Evolutionary conservation across 2,329 filamentous ascomycete species (phyloP), one percentile per base, ranked within the genome.

Genomic region (Hypoxylon rubiginosum): DNA sequence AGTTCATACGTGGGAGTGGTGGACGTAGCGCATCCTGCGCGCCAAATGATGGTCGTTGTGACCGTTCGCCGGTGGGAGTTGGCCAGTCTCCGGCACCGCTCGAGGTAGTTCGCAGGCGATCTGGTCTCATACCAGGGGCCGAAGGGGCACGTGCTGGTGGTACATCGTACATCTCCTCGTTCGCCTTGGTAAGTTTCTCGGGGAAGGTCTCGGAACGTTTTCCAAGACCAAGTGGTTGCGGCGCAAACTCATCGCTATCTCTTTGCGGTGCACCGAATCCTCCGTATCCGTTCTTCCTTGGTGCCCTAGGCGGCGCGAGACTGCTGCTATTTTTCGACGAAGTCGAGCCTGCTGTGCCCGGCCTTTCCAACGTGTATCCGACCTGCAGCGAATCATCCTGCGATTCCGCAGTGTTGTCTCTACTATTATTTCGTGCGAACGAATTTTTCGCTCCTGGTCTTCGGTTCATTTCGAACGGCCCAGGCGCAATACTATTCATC

Each of bases 401-500:
- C 1, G 65, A 59, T 11, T 73, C 72, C 9, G 58, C 43, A 2
- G 43, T 49, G 11, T 69, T 63, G 49, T 72, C 71, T 48, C 64
- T 69, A 64, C 70, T 73, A 8, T 75, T 70, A 49, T 72, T 76
- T n/a, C 72, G 71, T 3, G 78, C 72, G 32, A 80, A 79, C 0
- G 77, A 74, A 45, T 81, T 80, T 13, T 75, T 73, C n/a, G 70
- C 71, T 26, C 69, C 62, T 34, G 68, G 68, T 69, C 78, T 80
- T 69, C 79, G 78, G 67, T 74, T 79, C 32, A 83, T 76, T 68
- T 89, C 87, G 71, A 92, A 92, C 0, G 90, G 90, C 0, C 89
- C 90, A 1, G 90, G 88, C 1, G 87, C 84, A 73, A 92, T 90
- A 8, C 81, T 85, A 70, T 92, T 86, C 83, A 92, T 87, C 55